Evolutionary conservation across 805 yeast species (phyloP).

Genomic region (Yamadazyma philogaea): DNA sequence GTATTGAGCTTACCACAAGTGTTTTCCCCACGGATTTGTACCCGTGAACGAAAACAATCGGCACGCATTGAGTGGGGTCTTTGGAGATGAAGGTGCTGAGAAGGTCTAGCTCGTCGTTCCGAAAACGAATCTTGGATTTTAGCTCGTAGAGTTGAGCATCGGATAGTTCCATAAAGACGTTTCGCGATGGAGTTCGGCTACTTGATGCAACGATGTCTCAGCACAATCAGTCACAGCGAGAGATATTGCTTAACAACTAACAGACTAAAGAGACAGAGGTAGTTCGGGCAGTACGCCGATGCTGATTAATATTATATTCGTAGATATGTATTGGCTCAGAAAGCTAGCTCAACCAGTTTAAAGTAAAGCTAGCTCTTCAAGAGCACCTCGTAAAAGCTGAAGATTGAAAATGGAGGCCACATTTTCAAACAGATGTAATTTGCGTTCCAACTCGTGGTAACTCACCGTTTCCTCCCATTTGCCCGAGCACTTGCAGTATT

Average conservation of each 20-base stretch:
- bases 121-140: constrained; percentile 13
- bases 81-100: constrained; percentile 33
- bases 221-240: too few species aligned
- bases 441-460: constrained; percentile 41
- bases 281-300: too few species aligned
- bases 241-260: too few species aligned
- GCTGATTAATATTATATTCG: too few species aligned
- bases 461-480: constrained; percentile 62
- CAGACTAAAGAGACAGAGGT: too few species aligned
- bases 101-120: constrained; percentile 34
- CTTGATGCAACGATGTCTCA: too few species aligned
- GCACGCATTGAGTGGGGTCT: constrained; percentile 25
- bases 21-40: constrained; percentile 50
- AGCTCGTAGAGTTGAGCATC: neutral
- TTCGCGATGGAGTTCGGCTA: neutral
- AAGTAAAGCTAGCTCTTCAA: constrained; percentile 21
- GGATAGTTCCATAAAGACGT: neutral
- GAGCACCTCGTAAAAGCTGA: constrained; percentile 44
- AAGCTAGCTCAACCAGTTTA: neutral
- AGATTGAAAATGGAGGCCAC: constrained; percentile 62
- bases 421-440: constrained; percentile 49
- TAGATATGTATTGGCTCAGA: too few species aligned
- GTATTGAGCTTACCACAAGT: constrained; percentile 29
- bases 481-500: constrained; percentile 87
- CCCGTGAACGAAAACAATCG: constrained; percentile 46